Base-by-base conservation (phyloP, 1,284 basidiomycete species). In the Puccinia horiana region DNA sequence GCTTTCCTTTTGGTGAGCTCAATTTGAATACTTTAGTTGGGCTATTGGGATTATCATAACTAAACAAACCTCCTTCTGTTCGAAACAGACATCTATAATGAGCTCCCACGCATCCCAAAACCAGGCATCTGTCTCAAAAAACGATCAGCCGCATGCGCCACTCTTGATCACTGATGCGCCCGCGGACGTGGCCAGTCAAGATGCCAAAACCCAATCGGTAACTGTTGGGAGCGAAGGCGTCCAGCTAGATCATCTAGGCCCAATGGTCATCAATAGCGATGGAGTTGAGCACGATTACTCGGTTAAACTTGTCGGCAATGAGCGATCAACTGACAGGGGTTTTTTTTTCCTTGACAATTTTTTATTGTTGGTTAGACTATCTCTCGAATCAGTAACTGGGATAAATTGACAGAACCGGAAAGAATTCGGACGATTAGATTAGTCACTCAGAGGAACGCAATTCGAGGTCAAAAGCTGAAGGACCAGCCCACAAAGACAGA, bases 191-290 rank as follows among this genome's bases (percentile, higher is more conserved):
- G 3, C 37, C 5, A 42, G n/a, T 47, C 12, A 56, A 58, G 52
- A 42, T 18, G 23, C 49, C n/a, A 54, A 70, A 70, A 52, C 42
- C n/a, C 44, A 67, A 1, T 37, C 63, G 29, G 12, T 80, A 47
- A 35, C 65, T 42, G 79, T 81, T n/a, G 79, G 61, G 20, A 26
- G 40, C 44, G 56, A 35, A 74, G 56, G 54, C 11, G 58, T 81
- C 29, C 40, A 70, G n/a, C 56, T 81, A 32, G 79, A 81, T 67
- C 70, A 81, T 74, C 61, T 81, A 16, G 79, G 79, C 44, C 79
- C 79, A 18, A 75, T 81, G 72, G 79, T 81, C 9, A 74, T 81
- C n/a, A 81, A 81, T n/a, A 81, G 67, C n/a, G 79, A 81, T 42
- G 79, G 79, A 56, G 79, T 81, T 61, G 40, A 52, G 47, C 74